These are phyloP conservation scores for Phyllachora maydis DNA, from an alignment of 2,329 filamentous ascomycete genomes.

Conservation along the genomic window DNA sequence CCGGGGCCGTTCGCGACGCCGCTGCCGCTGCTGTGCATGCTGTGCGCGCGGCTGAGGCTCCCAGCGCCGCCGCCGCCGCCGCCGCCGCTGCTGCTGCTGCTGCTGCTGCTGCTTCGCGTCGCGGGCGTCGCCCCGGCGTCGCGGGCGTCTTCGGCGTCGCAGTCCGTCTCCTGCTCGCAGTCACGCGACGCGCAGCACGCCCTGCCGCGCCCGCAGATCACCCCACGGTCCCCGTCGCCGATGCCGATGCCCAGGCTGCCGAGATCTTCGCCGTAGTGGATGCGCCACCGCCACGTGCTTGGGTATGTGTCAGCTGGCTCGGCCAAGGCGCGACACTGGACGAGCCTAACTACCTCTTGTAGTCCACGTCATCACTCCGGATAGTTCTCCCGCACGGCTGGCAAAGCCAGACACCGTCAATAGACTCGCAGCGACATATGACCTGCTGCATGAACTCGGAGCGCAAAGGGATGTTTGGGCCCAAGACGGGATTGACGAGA, in stretches of 20 bases:
- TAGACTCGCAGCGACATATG: slow-evolving; percentile 29
- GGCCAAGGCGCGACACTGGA: background rate
- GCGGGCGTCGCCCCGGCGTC: slow-evolving; percentile 14
- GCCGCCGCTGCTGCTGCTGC: slow-evolving; percentile 5
- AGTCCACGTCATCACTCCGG: slow-evolving; percentile 34
- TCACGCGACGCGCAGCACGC: slow-evolving; percentile 57
- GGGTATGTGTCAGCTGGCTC: background rate
- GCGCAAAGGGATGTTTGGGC: slow-evolving; percentile 23
- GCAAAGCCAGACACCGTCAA: slow-evolving; percentile 62
- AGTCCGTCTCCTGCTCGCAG: slow-evolving; percentile 70
- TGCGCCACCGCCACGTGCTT: slow-evolving; percentile 77
- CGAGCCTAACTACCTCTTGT: slow-evolving; percentile 23
- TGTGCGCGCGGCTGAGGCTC: slow-evolving; percentile 1
- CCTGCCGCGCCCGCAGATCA: slow-evolving; percentile 66
- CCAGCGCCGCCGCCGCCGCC: too few relatives aligned
- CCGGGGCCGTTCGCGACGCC: slow-evolving; percentile 1
- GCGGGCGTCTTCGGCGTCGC: slow-evolving; percentile 55
- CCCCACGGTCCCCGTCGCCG: slow-evolving; percentile 71
- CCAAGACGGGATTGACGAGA: slow-evolving; percentile 23
- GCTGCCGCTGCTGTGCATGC: slow-evolving; percentile 2
- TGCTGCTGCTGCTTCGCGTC: slow-evolving; percentile 8
- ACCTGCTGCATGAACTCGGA: slow-evolving; percentile 33
- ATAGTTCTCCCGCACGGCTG: slow-evolving; percentile 62
- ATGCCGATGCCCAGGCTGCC: slow-evolving; percentile 70
- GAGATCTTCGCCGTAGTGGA: slow-evolving; percentile 62